These are phyloP conservation scores for Melocanna baccifera DNA, from an alignment of 176 grass and related monocot genomes.

Conservation along the genomic window DNA sequence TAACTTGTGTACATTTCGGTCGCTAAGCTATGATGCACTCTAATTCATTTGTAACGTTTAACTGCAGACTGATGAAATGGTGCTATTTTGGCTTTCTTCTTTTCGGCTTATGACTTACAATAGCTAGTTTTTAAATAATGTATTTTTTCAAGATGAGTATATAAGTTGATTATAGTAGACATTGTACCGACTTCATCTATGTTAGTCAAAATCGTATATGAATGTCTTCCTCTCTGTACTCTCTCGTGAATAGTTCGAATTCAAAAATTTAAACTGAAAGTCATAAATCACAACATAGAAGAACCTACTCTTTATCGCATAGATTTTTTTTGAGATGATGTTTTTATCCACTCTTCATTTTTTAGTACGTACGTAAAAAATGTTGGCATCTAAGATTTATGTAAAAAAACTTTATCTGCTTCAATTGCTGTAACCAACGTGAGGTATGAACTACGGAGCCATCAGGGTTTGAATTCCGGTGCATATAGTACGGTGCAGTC, in stretches of 20 bases:
- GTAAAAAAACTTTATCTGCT: not conserved
- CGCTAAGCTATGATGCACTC: not conserved
- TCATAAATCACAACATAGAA: too few relatives aligned
- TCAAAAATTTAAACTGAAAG: too few relatives aligned
- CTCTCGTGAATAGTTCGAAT: too few relatives aligned
- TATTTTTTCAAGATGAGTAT: too few relatives aligned
- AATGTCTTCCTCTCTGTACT: too few relatives aligned
- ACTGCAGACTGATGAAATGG: not conserved
- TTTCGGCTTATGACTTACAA: too few relatives aligned
- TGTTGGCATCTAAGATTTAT: not conserved
- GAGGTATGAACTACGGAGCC: not conserved
- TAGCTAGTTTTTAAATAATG: too few relatives aligned
- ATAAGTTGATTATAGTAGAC: too few relatives aligned
- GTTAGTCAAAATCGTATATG: too few relatives aligned
- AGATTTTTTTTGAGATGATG: not conserved
- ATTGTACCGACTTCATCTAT: too few relatives aligned
- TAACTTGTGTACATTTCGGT: not conserved
- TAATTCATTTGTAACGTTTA: constrained; percentile 16
- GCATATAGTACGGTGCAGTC: not conserved
- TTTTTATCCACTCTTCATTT: not conserved
- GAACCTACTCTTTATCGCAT: not conserved
- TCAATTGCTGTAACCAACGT: not conserved
- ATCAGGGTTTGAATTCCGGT: not conserved
- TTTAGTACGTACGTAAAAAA: not conserved
- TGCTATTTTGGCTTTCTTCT: too few relatives aligned